These are phyloP conservation scores for Luvunga scandens DNA, from an alignment of 345 rosid genomes.

Conservation along the genomic window DNA sequence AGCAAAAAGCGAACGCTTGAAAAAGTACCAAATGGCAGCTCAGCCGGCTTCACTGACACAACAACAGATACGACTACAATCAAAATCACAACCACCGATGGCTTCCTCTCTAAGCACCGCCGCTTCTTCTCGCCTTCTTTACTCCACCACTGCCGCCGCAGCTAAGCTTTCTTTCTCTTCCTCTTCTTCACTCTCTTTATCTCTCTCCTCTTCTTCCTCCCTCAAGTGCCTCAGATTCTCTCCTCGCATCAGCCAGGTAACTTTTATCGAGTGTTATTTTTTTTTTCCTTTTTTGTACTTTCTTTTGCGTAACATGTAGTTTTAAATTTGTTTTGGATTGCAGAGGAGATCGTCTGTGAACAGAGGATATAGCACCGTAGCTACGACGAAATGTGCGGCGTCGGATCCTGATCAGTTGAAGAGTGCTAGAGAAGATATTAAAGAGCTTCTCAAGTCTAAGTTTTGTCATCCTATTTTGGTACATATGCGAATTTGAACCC, in stretches of 20 bases:
- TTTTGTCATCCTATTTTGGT: conserved; percentile 90
- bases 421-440: conserved; percentile 87
- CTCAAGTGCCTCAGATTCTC: conserved; percentile 51
- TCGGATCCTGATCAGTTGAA: conserved; percentile 77
- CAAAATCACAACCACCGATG: conserved; percentile 29
- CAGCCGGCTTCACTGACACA: not conserved
- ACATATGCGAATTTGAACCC: not conserved
- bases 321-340: not conserved
- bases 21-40: conserved; percentile 5
- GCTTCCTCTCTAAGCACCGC: conserved; percentile 51
- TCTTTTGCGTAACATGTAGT: not conserved
- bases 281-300: not conserved
- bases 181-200: conserved; percentile 23
- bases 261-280: conserved; percentile 3
- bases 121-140: conserved; percentile 54
- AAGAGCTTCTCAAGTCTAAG: conserved; percentile 67
- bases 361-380: conserved; percentile 37
- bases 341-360: conserved; percentile 42
- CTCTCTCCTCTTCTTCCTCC: conserved; percentile 34
- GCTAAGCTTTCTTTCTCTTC: conserved; percentile 28
- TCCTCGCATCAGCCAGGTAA: conserved; percentile 51
- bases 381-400: conserved; percentile 55
- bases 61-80: conserved; percentile 4
- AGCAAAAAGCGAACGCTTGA: not conserved
- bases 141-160: conserved; percentile 39